Conservation (phyloP, 495 filamentous ascomycete genomes). For the Terfezia claveryi region DNA sequence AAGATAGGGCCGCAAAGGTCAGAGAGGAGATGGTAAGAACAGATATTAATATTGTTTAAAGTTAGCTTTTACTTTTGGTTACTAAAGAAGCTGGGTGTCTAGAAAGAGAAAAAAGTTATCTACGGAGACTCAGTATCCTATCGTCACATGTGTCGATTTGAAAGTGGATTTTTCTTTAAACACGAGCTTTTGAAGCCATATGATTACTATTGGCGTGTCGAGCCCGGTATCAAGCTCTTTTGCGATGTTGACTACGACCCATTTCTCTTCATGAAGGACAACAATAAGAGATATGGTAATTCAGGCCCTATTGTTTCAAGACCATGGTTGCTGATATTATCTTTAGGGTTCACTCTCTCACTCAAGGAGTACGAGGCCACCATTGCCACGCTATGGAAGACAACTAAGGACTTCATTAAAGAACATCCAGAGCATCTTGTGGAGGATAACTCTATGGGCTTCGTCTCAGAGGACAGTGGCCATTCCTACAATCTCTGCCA, state of each 20-base stretch:
- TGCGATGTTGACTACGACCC: slow-evolving; percentile 70
- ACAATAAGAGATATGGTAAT: slow-evolving; percentile 59
- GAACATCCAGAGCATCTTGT: slow-evolving; percentile 71
- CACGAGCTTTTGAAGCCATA: slow-evolving; percentile 63
- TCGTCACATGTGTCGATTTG: slow-evolving; percentile 85
- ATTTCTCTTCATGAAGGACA: slow-evolving; percentile 70
- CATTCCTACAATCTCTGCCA: slow-evolving; percentile 90
- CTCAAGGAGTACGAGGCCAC: slow-evolving; percentile 91
- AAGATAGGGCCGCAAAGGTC: slow-evolving; percentile 59
- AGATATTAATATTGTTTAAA: background rate
- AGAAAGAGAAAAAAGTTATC: slow-evolving; percentile 41
- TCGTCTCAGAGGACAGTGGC: slow-evolving; percentile 76
- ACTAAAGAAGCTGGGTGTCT: slow-evolving; percentile 1
- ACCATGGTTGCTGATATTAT: background rate
- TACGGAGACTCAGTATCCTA: slow-evolving; percentile 88
- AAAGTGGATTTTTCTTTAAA: slow-evolving; percentile 84
- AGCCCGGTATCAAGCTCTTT: slow-evolving; percentile 70
- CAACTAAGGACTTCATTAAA: slow-evolving; percentile 73
- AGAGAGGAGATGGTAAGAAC: slow-evolving; percentile 51
- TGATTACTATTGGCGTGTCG: slow-evolving; percentile 85
- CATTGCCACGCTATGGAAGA: slow-evolving; percentile 88
- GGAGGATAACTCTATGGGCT: slow-evolving; percentile 66
- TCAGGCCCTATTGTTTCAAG: background rate
- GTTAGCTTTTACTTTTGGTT: background rate
- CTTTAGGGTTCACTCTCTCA: slow-evolving; percentile 48